Evolutionary conservation across 2,329 filamentous ascomycete species (phyloP).

Genomic region (Bisporella sp.): DNA sequence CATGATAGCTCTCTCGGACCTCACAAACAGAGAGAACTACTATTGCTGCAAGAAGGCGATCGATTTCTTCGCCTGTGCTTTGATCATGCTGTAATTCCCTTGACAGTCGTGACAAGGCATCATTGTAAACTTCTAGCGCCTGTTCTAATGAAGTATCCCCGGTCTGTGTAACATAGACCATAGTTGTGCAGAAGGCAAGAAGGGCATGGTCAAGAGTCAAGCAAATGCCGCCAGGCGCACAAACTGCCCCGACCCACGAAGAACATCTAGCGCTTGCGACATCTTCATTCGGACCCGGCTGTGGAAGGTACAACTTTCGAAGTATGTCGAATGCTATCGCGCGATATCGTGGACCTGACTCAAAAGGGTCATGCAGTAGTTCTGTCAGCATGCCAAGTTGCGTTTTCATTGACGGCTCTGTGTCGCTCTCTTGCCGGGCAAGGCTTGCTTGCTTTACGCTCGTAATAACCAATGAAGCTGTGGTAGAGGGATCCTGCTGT

Average conservation of each 20-base stretch:
- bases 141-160: neutral
- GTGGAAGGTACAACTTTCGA: constrained; percentile 6
- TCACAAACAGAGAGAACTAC: constrained; percentile 4
- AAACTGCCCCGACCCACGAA: constrained; percentile 4
- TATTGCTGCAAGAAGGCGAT: constrained; percentile 4
- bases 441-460: neutral
- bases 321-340: constrained; percentile 2
- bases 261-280: neutral
- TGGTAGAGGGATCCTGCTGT: neutral
- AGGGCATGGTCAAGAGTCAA: constrained; percentile 5
- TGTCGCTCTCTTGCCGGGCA: neutral
- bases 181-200: constrained; percentile 5
- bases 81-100: constrained; percentile 2
- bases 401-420: neutral
- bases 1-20: neutral
- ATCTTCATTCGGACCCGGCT: neutral
- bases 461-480: neutral
- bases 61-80: neutral
- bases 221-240: constrained; percentile 1
- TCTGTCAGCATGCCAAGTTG: neutral
- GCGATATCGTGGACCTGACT: neutral
- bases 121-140: constrained; percentile 3
- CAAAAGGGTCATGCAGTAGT: neutral
- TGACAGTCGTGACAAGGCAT: constrained; percentile 2
- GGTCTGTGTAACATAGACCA: constrained; percentile 1